Conservation (phyloP, 164 flowering plant genomes). For the Houttuynia cordata region DNA sequence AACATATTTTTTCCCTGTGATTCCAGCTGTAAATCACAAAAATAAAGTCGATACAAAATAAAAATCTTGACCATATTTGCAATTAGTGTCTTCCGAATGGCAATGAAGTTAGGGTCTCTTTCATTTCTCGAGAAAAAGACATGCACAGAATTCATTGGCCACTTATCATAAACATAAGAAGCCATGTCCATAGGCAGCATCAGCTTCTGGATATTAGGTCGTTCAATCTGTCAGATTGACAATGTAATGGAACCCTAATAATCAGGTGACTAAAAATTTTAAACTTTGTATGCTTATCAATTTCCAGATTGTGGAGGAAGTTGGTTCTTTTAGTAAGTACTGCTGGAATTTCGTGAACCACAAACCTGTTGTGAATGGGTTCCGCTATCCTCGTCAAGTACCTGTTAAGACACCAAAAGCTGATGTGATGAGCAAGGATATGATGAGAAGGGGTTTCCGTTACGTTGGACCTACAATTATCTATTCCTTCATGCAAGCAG, state of each 20-base stretch:
- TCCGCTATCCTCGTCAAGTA: slow-evolving; percentile 60
- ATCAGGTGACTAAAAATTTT: background rate
- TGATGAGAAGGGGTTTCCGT: slow-evolving; percentile 77
- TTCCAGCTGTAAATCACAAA: too few species aligned
- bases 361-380: slow-evolving; percentile 47
- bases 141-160: too few species aligned
- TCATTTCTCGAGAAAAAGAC: too few species aligned
- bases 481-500: slow-evolving; percentile 82
- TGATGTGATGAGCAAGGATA: slow-evolving; percentile 72
- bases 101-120: too few species aligned
- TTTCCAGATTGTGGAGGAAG: slow-evolving; percentile 58
- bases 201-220: too few species aligned
- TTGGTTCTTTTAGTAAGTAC: slow-evolving; percentile 74
- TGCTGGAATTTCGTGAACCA: slow-evolving; percentile 78
- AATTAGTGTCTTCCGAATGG: too few species aligned
- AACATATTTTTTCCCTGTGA: too few species aligned
- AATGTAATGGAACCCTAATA: too few species aligned
- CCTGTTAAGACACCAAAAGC: slow-evolving; percentile 88
- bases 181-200: too few species aligned
- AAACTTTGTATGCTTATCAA: background rate
- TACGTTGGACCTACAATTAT: slow-evolving; percentile 75
- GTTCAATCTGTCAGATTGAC: background rate
- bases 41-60: too few species aligned
- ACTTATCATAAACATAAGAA: too few species aligned
- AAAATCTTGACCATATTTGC: too few species aligned